These are phyloP conservation scores for Dactylellina haptotyla DNA, from an alignment of 2,329 filamentous ascomycete genomes.

Conservation along the genomic window DNA sequence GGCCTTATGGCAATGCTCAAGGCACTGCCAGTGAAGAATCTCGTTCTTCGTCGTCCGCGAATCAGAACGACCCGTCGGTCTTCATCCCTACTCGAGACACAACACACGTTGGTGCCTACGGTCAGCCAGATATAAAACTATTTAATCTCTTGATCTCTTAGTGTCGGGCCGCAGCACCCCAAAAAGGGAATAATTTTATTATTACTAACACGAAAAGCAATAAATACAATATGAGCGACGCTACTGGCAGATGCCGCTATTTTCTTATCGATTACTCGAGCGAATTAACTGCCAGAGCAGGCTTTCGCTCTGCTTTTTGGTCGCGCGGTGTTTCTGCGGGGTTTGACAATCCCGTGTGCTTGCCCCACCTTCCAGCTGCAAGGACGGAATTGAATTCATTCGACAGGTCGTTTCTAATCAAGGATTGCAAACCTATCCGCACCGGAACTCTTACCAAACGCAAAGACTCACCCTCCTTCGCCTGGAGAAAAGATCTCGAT, in stretches of 20 bases:
- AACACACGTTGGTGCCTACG: not conserved
- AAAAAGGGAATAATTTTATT: not conserved
- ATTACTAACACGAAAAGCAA: too few species aligned
- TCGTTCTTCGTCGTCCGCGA: constrained; percentile 30
- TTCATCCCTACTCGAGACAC: constrained; percentile 8
- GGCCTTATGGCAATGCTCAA: constrained; percentile 36
- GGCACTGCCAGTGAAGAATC: constrained; percentile 24
- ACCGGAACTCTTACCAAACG: constrained; percentile 30
- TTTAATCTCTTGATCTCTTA: not conserved
- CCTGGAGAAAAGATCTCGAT: constrained; percentile 48
- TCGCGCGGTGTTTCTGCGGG: constrained; percentile 33
- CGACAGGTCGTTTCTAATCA: constrained; percentile 31
- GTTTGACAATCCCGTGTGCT: constrained; percentile 49
- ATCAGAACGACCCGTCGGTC: not conserved
- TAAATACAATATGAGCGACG: not conserved
- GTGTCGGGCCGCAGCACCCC: not conserved
- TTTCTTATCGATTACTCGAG: constrained; percentile 40
- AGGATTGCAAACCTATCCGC: constrained; percentile 31
- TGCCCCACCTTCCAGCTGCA: constrained; percentile 50
- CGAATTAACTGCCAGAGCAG: constrained; percentile 5
- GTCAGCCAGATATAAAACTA: constrained; percentile 3
- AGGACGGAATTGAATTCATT: constrained; percentile 46
- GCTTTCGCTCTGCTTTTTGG: constrained; percentile 20
- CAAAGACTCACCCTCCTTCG: constrained; percentile 33
- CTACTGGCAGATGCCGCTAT: constrained; percentile 15